A percentile compares a stretch with the other conserved stretches of the same genome.
phyloP scores from a whole-genome alignment of 495 filamentous ascomycete species.

The Annulohypoxylon maeteangense region DNA sequence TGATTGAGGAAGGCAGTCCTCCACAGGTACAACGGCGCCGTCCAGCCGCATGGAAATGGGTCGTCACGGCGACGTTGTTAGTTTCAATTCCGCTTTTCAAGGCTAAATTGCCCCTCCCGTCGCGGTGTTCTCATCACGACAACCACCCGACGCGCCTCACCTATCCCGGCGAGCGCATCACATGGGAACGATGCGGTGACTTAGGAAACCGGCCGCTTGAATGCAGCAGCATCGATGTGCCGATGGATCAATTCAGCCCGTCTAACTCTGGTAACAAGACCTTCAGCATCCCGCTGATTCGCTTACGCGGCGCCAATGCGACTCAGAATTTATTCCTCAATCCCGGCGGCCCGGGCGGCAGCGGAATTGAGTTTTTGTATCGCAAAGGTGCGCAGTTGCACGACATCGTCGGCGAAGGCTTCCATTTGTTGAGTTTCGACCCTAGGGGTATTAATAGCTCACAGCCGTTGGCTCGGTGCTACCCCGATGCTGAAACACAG shows the following conservation, averaged over 20 bases:
- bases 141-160: neutral
- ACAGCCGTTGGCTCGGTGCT: constrained; percentile 52
- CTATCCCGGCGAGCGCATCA: constrained; percentile 52
- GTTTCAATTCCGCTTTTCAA: constrained; percentile 13
- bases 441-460: constrained; percentile 59
- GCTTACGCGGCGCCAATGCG: constrained; percentile 51
- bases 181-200: constrained; percentile 53
- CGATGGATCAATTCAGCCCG: constrained; percentile 58
- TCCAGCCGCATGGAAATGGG: neutral
- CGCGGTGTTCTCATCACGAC: neutral
- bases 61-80: neutral
- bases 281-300: constrained; percentile 57
- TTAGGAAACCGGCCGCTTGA: constrained; percentile 47
- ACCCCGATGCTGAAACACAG: constrained; percentile 46
- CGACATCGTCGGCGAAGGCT: constrained; percentile 54
- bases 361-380: constrained; percentile 52
- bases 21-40: neutral
- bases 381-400: constrained; percentile 47
- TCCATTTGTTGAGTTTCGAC: constrained; percentile 59
- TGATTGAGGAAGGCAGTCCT: neutral
- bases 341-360: constrained; percentile 58
- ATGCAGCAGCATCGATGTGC: constrained; percentile 53
- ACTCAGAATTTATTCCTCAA: constrained; percentile 59
- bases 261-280: constrained; percentile 43
- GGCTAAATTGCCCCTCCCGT: neutral